These are phyloP conservation scores for Trichoderma koningii DNA, from an alignment of 2,329 filamentous ascomycete species.

Conservation along the genomic window DNA sequence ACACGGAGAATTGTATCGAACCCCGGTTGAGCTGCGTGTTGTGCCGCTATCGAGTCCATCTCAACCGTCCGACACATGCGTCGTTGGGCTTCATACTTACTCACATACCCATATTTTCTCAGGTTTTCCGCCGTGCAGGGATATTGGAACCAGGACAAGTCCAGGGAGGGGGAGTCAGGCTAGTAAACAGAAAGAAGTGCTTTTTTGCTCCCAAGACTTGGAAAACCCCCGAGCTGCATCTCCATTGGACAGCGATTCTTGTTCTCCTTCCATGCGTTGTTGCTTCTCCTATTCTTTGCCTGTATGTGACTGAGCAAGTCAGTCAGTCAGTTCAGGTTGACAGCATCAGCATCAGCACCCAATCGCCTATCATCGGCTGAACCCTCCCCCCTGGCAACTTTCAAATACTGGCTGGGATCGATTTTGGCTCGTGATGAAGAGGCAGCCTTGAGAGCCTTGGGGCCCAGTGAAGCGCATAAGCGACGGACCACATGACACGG, in stretches of 20 bases:
- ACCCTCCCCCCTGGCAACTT: background rate
- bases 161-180: background rate
- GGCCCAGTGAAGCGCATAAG: constrained; percentile 17
- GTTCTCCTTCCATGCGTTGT: background rate
- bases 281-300: background rate
- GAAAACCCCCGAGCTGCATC: background rate
- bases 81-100: background rate
- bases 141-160: background rate
- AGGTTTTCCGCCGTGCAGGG: background rate
- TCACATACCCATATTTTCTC: background rate
- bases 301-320: background rate
- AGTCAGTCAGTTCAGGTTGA: background rate
- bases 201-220: no score
- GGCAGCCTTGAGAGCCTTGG: constrained; percentile 8
- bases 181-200: background rate
- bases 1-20: no score
- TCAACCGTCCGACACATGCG: background rate
- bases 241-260: constrained; percentile 8
- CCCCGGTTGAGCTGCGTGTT: background rate
- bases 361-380: constrained; percentile 18
- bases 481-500: constrained; percentile 16
- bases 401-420: no score
- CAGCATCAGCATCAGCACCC: constrained; percentile 5
- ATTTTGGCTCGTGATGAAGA: background rate
- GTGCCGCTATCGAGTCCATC: background rate